Base-by-base conservation (phyloP, 495 filamentous ascomycete species). In the Xylaria grammica region DNA sequence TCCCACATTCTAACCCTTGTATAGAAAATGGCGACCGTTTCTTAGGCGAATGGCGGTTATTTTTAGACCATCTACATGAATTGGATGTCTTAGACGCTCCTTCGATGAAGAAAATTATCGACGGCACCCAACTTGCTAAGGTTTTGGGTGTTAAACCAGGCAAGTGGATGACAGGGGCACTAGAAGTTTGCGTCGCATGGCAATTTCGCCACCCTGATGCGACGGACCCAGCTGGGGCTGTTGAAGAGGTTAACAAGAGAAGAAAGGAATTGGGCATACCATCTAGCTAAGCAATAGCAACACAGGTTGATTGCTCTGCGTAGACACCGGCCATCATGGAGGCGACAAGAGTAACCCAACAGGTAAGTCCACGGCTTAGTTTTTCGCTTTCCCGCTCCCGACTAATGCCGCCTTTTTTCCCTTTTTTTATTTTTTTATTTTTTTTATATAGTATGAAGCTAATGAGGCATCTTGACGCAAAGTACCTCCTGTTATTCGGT, bases 131-230 rank as follows among this genome's bases (percentile, higher is more conserved):
- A 19, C 79, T 97, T 42, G 78, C 84, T 26, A 78, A 86, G 62
- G 84, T 75, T 9, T 74, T 97, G 17, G 80, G 81, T 0, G 80
- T 79, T 2, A 84, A 82, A 65, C 85, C 87, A 2, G 95, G 95
- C 6, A 87, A 81, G 15, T 98, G 94, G 94, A 86, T 93, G 82
- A 84, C 84, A 62, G 77, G 78, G 60, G 93, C 92, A 15, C 71
- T 95, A 48, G 86, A 91, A 8, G 77, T 89, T 17, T 86, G 88
- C 30, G 82, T 95, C 73, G 85, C 86, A 60, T 97, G 93, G 91
- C 96, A 98, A 78, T 79, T 98, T 29, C 80, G 89, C 32, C 86
- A 97, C 72, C 92, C 93, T 3, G 85, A 84, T 2, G 77, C 75
- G 7, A 81, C 78, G 6, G 87, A 90, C 56, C 81, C 87, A 19